phyloP scores from a whole-genome alignment of 768 basidiomycete species.

The Xerocomellus amylosporus region DNA sequence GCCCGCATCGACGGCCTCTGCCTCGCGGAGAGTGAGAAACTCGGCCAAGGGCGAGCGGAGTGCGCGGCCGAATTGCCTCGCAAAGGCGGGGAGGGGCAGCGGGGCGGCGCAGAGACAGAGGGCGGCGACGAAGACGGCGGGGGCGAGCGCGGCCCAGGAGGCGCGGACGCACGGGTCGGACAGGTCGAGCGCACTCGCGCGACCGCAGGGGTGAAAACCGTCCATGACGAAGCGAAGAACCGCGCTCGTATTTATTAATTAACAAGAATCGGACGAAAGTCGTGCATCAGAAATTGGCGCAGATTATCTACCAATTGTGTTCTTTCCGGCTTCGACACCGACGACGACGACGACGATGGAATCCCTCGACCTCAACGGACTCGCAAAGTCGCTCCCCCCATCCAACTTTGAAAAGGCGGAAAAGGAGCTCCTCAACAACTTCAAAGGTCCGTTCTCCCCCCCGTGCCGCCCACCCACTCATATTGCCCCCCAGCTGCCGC shows the following conservation, averaged over 20 bases:
- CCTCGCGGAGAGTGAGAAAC: constrained; percentile 54
- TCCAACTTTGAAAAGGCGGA: constrained; percentile 74
- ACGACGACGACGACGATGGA: constrained; percentile 46
- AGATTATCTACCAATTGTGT: background rate
- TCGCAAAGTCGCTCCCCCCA: constrained; percentile 69
- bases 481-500: constrained; percentile 60
- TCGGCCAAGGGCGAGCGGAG: constrained; percentile 32
- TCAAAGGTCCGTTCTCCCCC: constrained; percentile 54
- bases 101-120: constrained; percentile 40
- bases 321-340: background rate
- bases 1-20: constrained; percentile 44
- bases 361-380: constrained; percentile 75
- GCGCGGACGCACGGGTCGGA: constrained; percentile 45
- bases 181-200: constrained; percentile 36
- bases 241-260: background rate
- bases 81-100: constrained; percentile 22
- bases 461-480: constrained; percentile 13
- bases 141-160: constrained; percentile 50
- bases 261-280: background rate
- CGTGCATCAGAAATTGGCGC: constrained; percentile 2
- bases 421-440: constrained; percentile 77
- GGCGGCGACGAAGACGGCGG: constrained; percentile 44
- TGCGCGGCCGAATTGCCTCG: constrained; percentile 12
- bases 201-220: constrained; percentile 10
- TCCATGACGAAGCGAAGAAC: constrained; percentile 6